Evolutionary conservation across 208 protist genomes (phyloP).

Genomic region (Angomonas desouzai): DNA sequence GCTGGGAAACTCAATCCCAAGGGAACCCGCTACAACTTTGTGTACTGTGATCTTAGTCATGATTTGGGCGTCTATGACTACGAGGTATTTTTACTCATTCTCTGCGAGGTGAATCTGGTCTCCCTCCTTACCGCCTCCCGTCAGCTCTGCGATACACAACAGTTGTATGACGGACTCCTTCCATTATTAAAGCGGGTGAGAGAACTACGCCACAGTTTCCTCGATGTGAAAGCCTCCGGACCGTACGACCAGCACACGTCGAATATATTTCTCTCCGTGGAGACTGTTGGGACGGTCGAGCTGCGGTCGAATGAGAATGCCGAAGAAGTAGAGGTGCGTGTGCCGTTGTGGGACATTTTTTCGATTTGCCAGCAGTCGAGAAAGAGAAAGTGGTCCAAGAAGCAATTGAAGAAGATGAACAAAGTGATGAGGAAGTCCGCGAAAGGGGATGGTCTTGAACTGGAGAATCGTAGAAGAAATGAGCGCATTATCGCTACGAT

Average conservation of each 20-base stretch:
- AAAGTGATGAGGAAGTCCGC: too few relatives aligned
- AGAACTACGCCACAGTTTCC: not conserved
- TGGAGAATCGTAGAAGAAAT: too few relatives aligned
- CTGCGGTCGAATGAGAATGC: not conserved
- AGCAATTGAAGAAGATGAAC: not conserved
- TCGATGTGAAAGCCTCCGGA: not conserved
- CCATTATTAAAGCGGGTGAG: not conserved
- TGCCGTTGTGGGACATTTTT: not conserved
- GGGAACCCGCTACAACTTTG: not conserved
- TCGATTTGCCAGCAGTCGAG: not conserved
- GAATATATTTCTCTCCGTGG: not conserved
- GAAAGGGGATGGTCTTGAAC: too few relatives aligned
- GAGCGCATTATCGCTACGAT: too few relatives aligned
- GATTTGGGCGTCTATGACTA: not conserved
- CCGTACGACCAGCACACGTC: not conserved
- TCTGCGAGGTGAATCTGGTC: constrained; percentile 6
- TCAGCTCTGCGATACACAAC: not conserved
- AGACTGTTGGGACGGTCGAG: not conserved
- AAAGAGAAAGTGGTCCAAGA: not conserved
- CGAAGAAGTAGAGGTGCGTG: not conserved
- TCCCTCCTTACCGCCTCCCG: not conserved
- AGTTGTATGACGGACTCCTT: not conserved
- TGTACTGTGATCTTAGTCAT: not conserved
- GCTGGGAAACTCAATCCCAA: not conserved
- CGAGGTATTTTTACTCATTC: not conserved